Base-by-base conservation (phyloP, 257 asterid genomes). In the Solanum corneliomulleri region DNA sequence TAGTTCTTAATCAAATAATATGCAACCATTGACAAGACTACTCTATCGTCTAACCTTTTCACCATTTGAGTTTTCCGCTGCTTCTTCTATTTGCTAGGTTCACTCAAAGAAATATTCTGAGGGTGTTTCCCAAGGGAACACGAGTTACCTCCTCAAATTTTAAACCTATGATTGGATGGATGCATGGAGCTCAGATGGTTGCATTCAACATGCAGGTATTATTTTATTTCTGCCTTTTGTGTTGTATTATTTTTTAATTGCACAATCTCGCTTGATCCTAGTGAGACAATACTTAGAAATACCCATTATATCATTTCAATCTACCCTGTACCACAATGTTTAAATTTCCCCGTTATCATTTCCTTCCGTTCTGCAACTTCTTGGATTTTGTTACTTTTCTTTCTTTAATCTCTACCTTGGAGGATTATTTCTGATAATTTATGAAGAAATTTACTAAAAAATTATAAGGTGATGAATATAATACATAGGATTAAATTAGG, bases 151-250 rank as follows among this genome's bases (percentile, higher is more conserved):
- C 98, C 80, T 93, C 99, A 41, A 97, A 97, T 88, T 95, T 93
- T 87, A 86, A 90, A 85, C 98, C 99, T 4, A 85, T 89, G 25
- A 91, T 80, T 6, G 98, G 96, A n/a, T 97, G 99, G 99, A 94
- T 91, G 91, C 99, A 95, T 83, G 98, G 99, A 90, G 99, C 98
- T 66, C 99, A 97, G 91, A 97, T 97, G 99, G 95, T 95, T 87
- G 98, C 98, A 64, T 95, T 94, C 31, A 97, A 97, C 85, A 97
- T 96, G 99, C 99, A 97, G 98, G 99, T 95, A 86, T 29, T 29
- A 29, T 29, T 47, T 47, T 47, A 80, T 80, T 80, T 47, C 68
- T 47, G 27, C 68, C 44, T 47, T 27, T 68, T 10, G 39, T 74
- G 8, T 18, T 42, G 4, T 15, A 25, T 27, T 25, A 27, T 27